Percentiles rank a stretch among this genome's conserved stretches.
phyloP scores from a whole-genome alignment of 352 stramenopile species.

The Phytophthora pinifolia region DNA sequence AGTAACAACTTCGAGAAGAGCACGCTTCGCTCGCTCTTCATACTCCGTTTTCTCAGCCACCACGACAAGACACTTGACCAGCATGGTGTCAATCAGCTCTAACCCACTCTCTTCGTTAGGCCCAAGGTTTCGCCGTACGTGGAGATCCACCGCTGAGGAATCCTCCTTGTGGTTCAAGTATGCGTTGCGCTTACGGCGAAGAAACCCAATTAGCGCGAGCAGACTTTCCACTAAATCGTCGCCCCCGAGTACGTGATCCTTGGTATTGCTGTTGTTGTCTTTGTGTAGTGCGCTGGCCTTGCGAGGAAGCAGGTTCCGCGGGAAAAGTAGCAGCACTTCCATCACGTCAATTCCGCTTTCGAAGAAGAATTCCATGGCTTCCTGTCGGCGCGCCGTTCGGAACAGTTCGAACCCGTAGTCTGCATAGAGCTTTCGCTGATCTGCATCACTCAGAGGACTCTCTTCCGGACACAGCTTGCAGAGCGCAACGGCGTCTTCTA shows the following conservation, averaged over 20 bases:
- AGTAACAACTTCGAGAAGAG: constrained; percentile 58
- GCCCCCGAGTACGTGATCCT: constrained; percentile 31
- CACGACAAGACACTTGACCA: constrained; percentile 82
- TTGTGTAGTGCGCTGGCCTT: constrained; percentile 35
- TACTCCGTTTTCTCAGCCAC: constrained; percentile 50
- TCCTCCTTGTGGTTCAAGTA: constrained; percentile 20
- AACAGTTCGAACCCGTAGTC: constrained; percentile 69
- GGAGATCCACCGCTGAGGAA: not conserved
- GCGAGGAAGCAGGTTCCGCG: constrained; percentile 67
- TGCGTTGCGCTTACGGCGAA: constrained; percentile 45
- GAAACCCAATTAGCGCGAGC: constrained; percentile 52
- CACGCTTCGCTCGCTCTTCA: constrained; percentile 32
- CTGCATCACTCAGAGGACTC: constrained; percentile 49
- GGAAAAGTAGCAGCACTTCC: constrained; percentile 70
- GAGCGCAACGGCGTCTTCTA: constrained; percentile 66
- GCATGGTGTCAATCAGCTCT: constrained; percentile 75
- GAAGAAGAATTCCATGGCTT: constrained; percentile 67
- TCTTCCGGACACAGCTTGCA: constrained; percentile 73
- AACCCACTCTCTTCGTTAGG: constrained; percentile 31
- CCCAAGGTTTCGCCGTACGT: constrained; percentile 5
- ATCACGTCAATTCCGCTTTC: constrained; percentile 49
- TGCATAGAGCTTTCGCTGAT: constrained; percentile 53
- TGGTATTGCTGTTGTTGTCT: constrained; percentile 29
- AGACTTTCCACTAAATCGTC: constrained; percentile 55
- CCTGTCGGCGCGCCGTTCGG: constrained; percentile 15